Base-by-base conservation (phyloP, 179 eudicot genomes). In the Vitellaria paradoxa region DNA sequence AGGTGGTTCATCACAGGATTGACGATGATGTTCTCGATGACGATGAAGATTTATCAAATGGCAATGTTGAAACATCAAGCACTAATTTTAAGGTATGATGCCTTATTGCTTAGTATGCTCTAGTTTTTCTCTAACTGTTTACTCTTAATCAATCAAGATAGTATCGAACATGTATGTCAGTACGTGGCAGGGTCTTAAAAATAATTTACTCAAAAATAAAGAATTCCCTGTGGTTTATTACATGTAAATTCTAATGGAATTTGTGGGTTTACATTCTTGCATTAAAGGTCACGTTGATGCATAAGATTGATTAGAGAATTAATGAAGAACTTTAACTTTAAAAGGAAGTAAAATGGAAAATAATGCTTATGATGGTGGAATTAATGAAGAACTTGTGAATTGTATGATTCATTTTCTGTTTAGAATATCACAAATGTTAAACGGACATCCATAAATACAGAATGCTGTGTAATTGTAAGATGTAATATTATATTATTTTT, bases 21-120 rank as follows among this genome's bases (percentile, higher is more conserved):
- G 76, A 85, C 47, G 98, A 96, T 65, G 94, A 89, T 45, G 96
- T 88, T 68, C 82, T 88, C 72, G 92, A 91, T 69, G 96, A 93
- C 52, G 96, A 86, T 40, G 98, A 86, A 12, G 91, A 86, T 74
- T 79, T 82, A 14, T 13, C 52, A 7, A 23, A 9, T 83, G 80
- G 21, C 12, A 74, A 75, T 70, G 86, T 67, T 52, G 90, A 83
- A 77, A 30, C 86, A 77, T 57, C 80, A 57, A 53, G 56, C 66
- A 49, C 68, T 59, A 69, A 64, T 30, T 68, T 63, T 0, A 88
- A 93, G 88, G 97, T 92, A 85, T 67, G 82, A 68, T 72, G 10
- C 70, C 17, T 56, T 53, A 49, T 50, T 69, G 14, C 40, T 8
- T 50, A 49, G 59, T 70, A 20, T 6, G n/a, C 9, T 6, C 6